phyloP scores from a whole-genome alignment of 208 protist genomes.

The Trypanosoma conorhini region DNA sequence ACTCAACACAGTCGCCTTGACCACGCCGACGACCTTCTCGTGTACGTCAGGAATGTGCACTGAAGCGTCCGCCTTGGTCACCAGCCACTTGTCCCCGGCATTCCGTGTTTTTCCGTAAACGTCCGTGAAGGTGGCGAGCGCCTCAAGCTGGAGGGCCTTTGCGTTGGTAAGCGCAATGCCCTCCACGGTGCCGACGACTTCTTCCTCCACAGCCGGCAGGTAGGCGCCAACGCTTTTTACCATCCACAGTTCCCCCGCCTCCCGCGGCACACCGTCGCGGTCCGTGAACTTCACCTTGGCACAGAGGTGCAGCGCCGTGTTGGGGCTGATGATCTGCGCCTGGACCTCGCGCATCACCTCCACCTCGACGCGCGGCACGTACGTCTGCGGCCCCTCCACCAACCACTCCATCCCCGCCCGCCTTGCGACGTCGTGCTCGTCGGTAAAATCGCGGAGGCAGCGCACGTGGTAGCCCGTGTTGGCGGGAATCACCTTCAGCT shows the following conservation, averaged over 20 bases:
- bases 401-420: slow-evolving; percentile 92
- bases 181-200: slow-evolving; percentile 64
- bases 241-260: slow-evolving; percentile 92
- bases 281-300: slow-evolving; percentile 82
- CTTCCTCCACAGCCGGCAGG: slow-evolving; percentile 87
- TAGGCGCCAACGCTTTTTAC: slow-evolving; percentile 81
- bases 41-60: slow-evolving; percentile 88
- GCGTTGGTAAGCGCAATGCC: slow-evolving; percentile 79
- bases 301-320: slow-evolving; percentile 85
- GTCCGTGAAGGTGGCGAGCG: slow-evolving; percentile 80
- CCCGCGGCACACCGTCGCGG: slow-evolving; percentile 46
- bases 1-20: slow-evolving; percentile 81
- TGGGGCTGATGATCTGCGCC: slow-evolving; percentile 75
- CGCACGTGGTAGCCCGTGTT: slow-evolving; percentile 87
- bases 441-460: slow-evolving; percentile 75
- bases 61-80: slow-evolving; percentile 81
- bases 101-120: slow-evolving; percentile 71
- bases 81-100: slow-evolving; percentile 86
- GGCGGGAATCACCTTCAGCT: slow-evolving; percentile 70
- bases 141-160: slow-evolving; percentile 81
- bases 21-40: slow-evolving; percentile 72
- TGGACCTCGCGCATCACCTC: slow-evolving; percentile 67
- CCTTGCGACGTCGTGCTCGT: slow-evolving; percentile 21
- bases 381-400: slow-evolving; percentile 89
- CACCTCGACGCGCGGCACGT: slow-evolving; percentile 89